phyloP scores from a whole-genome alignment of 768 basidiomycete genomes.

The Russula ochroleuca region DNA sequence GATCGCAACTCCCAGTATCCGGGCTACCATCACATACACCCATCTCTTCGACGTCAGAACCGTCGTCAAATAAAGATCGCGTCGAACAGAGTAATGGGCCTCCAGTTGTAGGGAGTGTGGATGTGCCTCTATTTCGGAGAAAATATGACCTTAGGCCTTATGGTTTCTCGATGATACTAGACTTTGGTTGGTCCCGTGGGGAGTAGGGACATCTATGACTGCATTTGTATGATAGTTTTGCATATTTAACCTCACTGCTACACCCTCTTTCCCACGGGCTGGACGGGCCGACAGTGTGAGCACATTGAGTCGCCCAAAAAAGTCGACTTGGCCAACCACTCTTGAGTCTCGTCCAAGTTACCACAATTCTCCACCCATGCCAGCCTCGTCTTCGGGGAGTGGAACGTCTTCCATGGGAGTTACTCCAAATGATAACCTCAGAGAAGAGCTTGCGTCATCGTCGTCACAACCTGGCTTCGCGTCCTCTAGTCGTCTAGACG shows the following conservation, averaged over 20 bases:
- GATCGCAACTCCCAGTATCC: conserved; percentile 3
- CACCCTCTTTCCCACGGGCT: neutral
- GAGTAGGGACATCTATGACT: neutral
- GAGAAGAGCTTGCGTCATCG: conserved; percentile 7
- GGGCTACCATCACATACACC: neutral
- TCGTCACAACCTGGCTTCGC: conserved; percentile 28
- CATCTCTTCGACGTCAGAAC: neutral
- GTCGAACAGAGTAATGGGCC: conserved; percentile 11
- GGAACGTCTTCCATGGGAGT: conserved; percentile 39
- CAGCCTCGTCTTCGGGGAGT: conserved; percentile 30
- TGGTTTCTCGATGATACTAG: conserved; percentile 68
- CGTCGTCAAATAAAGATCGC: neutral
- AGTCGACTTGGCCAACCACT: conserved; percentile 4
- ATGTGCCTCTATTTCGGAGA: conserved; percentile 27
- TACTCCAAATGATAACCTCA: conserved; percentile 40
- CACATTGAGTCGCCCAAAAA: neutral
- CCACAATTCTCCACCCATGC: conserved; percentile 24
- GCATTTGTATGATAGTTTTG: conserved; percentile 7
- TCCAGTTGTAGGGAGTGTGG: conserved; percentile 1
- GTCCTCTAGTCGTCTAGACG: conserved; percentile 44
- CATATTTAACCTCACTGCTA: conserved; percentile 1
- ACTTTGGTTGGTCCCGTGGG: conserved; percentile 60
- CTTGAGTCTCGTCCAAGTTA: neutral
- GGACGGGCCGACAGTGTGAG: neutral
- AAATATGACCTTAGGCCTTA: conserved; percentile 71